phyloP scores from a whole-genome alignment of 1,139 yeast species.

The Suhomyces bolitotheri region DNA sequence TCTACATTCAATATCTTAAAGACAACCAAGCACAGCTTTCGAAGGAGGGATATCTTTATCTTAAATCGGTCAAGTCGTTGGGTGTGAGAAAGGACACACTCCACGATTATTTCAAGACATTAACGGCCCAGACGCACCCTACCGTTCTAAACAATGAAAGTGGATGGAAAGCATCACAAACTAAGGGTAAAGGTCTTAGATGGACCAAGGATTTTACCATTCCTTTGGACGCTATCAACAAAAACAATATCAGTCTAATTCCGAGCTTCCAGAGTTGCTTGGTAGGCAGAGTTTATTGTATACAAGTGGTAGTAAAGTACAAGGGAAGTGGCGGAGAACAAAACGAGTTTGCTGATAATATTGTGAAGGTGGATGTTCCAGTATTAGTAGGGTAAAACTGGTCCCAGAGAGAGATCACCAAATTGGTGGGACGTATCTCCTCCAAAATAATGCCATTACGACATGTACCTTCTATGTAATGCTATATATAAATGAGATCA shows the following conservation, averaged over 20 bases:
- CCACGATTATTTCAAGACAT: conserved; percentile 36
- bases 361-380: conserved; percentile 43
- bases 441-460: no score
- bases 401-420: no score
- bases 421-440: no score
- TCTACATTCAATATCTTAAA: conserved; percentile 38
- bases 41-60: conserved; percentile 36
- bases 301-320: conserved; percentile 41
- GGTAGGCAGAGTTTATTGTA: conserved; percentile 44
- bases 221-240: conserved; percentile 37
- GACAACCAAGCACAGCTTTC: conserved; percentile 36
- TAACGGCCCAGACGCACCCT: conserved; percentile 25
- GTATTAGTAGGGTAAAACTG: conserved; percentile 36
- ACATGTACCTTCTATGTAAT: no score
- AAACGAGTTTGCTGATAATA: conserved; percentile 34
- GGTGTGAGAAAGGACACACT: conserved; percentile 46
- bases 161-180: conserved; percentile 33
- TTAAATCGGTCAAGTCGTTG: conserved; percentile 41
- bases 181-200: conserved; percentile 16
- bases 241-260: conserved; percentile 40
- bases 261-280: conserved; percentile 49
- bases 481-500: no score
- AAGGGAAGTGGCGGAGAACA: conserved; percentile 39
- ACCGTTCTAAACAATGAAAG: conserved; percentile 23
- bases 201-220: conserved; percentile 34